These are phyloP conservation scores for Imleria badia DNA, from an alignment of 768 basidiomycete genomes.

Conservation along the genomic window DNA sequence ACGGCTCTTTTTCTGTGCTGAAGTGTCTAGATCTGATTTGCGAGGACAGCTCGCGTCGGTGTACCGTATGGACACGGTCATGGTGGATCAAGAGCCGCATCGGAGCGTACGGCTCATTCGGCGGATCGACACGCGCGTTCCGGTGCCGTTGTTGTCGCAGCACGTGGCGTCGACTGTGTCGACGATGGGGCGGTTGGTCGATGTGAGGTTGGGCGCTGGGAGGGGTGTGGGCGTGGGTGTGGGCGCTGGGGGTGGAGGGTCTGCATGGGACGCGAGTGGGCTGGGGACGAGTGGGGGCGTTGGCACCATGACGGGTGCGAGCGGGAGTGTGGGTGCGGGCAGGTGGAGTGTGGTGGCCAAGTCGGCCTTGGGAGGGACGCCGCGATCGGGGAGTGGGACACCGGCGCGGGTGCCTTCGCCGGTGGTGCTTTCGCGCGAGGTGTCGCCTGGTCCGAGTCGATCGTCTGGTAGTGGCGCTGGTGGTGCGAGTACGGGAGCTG, in stretches of 20 bases:
- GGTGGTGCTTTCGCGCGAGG: neutral
- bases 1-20: slow-evolving; percentile 25
- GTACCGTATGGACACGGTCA: slow-evolving; percentile 81
- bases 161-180: slow-evolving; percentile 31
- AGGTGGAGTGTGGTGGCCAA: slow-evolving; percentile 23
- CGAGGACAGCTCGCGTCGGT: slow-evolving; percentile 61
- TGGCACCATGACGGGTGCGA: too few relatives aligned
- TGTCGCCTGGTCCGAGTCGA: slow-evolving; percentile 8
- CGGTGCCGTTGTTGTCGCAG: slow-evolving; percentile 65
- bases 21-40: neutral
- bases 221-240: slow-evolving; percentile 4
- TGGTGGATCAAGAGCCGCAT: slow-evolving; percentile 91
- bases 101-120: slow-evolving; percentile 82
- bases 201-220: slow-evolving; percentile 41
- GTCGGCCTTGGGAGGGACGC: slow-evolving; percentile 6
- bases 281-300: too few relatives aligned
- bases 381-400: slow-evolving; percentile 5
- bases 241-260: neutral
- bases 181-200: slow-evolving; percentile 59
- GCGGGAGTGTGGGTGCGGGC: neutral
- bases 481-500: neutral
- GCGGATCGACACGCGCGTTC: slow-evolving; percentile 79
- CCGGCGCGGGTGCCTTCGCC: slow-evolving; percentile 19
- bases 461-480: neutral
- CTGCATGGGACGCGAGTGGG: slow-evolving; percentile 7